Percentiles rank a stretch among this genome's conserved stretches.
These are phyloP conservation scores for Plantago lanceolata DNA, from an alignment of 305 asterid species.

Conservation along the genomic window DNA sequence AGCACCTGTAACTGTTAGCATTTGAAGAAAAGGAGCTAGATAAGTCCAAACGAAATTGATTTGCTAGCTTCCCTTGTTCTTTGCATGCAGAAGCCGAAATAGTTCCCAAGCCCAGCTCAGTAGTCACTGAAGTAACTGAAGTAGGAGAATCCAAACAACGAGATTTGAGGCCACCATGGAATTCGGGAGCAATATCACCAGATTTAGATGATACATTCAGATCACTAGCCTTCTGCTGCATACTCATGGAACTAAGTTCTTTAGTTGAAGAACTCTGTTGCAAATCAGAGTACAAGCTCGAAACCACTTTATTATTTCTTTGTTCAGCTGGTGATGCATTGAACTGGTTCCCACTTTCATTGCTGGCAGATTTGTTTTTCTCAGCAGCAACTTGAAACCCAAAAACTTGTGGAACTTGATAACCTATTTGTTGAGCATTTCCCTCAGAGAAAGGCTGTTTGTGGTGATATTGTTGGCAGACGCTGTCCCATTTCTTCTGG, in stretches of 20 bases:
- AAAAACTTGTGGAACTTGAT: conserved; percentile 39
- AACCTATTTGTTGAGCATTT: conserved; percentile 17
- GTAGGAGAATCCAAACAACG: conserved; percentile 28
- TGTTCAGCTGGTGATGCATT: conserved; percentile 35
- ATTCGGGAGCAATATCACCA: conserved; percentile 26
- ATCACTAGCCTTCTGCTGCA: conserved; percentile 30
- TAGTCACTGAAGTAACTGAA: conserved; percentile 55
- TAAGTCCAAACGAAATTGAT: conserved; percentile 5
- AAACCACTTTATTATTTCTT: conserved; percentile 30
- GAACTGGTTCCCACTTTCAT: conserved; percentile 22
- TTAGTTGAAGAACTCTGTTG: conserved; percentile 32
- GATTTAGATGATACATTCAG: conserved; percentile 27
- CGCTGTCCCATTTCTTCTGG: conserved; percentile 66
- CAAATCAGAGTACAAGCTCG: conserved; percentile 32
- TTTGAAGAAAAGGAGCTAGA: conserved; percentile 22
- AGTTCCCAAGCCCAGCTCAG: conserved; percentile 50
- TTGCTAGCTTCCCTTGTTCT: conserved; percentile 22
- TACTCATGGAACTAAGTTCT: conserved; percentile 29
- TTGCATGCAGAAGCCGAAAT: conserved; percentile 28
- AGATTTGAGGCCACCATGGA: conserved; percentile 16
- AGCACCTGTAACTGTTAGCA: conserved; percentile 17
- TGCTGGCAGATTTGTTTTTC: conserved; percentile 29
- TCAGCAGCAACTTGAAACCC: conserved; percentile 49
- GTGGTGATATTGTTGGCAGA: conserved; percentile 52
- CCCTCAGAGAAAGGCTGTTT: conserved; percentile 35